These are phyloP conservation scores for Tulasnella sp. DNA, from an alignment of 768 basidiomycete genomes.

Conservation along the genomic window DNA sequence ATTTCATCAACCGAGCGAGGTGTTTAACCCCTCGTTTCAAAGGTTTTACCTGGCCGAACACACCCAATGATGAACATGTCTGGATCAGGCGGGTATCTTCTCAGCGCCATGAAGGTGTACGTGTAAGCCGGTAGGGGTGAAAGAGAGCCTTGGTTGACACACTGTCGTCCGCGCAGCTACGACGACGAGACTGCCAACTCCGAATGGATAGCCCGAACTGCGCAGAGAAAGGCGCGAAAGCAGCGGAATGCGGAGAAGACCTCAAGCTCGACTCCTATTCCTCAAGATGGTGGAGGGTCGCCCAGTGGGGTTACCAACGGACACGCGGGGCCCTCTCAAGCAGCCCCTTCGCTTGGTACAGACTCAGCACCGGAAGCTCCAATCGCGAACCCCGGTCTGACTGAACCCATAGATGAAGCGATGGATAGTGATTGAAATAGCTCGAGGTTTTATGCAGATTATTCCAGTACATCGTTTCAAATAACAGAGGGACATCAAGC, in stretches of 20 bases:
- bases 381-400: background rate
- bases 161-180: background rate
- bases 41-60: constrained; percentile 91
- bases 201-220: constrained; percentile 7
- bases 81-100: constrained; percentile 84
- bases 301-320: background rate
- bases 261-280: background rate
- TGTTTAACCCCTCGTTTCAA: constrained; percentile 16
- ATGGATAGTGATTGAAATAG: constrained; percentile 2
- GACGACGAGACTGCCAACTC: constrained; percentile 19
- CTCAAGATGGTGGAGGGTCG: background rate
- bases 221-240: background rate
- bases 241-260: background rate
- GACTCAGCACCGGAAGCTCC: background rate
- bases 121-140: background rate
- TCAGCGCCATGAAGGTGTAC: constrained; percentile 86
- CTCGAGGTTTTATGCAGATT: background rate
- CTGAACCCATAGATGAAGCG: background rate
- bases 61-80: constrained; percentile 94
- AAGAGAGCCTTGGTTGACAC: background rate
- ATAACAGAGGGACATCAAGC: background rate
- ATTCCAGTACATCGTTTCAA: constrained; percentile 10
- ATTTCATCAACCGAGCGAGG: too few species aligned
- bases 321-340: background rate
- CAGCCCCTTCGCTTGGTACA: background rate